Percentiles rank a stretch among this genome's conserved stretches.
phyloP scores from a whole-genome alignment of 768 basidiomycete species.

The Botryobasidium botryosum region DNA sequence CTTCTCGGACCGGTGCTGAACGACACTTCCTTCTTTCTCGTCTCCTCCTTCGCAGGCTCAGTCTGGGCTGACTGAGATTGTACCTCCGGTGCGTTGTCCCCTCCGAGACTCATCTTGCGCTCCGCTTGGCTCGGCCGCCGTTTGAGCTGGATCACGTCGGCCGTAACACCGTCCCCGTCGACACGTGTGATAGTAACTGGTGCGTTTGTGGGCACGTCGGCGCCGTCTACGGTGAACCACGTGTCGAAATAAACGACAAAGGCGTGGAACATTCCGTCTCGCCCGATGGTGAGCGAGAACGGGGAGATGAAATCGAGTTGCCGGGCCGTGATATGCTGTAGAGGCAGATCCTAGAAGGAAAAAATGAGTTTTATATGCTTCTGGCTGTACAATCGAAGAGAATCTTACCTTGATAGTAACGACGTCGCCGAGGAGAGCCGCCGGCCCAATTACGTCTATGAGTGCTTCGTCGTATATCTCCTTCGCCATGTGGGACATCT shows the following conservation, averaged over 20 bases:
- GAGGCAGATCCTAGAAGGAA: constrained; percentile 50
- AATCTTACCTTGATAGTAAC: constrained; percentile 45
- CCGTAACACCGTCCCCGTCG: constrained; percentile 16
- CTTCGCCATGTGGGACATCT: constrained; percentile 65
- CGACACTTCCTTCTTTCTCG: constrained; percentile 12
- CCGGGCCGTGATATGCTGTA: constrained; percentile 41
- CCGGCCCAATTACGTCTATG: constrained; percentile 57
- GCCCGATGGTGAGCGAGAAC: constrained; percentile 49
- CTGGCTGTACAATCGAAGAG: background rate
- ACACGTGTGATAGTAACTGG: constrained; percentile 29
- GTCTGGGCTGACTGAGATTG: constrained; percentile 1
- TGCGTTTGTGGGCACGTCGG: constrained; percentile 33
- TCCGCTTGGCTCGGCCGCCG: constrained; percentile 6
- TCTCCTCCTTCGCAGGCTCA: constrained; percentile 2
- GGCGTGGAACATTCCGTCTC: constrained; percentile 40
- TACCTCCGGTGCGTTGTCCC: too few relatives aligned
- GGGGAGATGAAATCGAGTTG: constrained; percentile 67
- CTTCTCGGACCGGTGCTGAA: constrained; percentile 84
- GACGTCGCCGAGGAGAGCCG: constrained; percentile 46
- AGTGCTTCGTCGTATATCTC: constrained; percentile 67
- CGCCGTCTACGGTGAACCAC: constrained; percentile 58
- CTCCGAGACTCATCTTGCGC: constrained; percentile 6
- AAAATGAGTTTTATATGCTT: background rate
- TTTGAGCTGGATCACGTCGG: constrained; percentile 8
- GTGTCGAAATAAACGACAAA: constrained; percentile 91